Conservation (phyloP, 495 filamentous ascomycete species). For the Penicillium subrubescens region DNA sequence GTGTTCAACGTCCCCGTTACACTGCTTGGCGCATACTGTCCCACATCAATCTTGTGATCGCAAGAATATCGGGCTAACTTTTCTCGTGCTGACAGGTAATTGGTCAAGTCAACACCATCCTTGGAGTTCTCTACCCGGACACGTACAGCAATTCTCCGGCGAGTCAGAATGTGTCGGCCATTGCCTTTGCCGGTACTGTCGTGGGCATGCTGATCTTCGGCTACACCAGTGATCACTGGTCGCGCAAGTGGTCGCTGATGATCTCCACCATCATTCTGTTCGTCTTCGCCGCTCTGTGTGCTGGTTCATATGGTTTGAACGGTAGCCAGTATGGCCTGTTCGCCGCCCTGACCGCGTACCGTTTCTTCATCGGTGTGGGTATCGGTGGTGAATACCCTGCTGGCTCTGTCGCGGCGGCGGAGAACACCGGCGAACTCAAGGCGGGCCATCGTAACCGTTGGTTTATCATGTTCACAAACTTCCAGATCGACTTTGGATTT, state of each 20-base stretch:
- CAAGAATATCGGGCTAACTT: constrained; percentile 6
- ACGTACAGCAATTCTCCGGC: constrained; percentile 67
- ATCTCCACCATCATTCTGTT: constrained; percentile 80
- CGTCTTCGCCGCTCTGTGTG: constrained; percentile 76
- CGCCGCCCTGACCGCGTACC: constrained; percentile 79
- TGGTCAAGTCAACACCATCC: constrained; percentile 75
- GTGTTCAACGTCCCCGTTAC: constrained; percentile 7
- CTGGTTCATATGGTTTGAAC: constrained; percentile 72
- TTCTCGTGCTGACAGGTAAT: constrained; percentile 60
- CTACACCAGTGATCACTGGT: constrained; percentile 79
- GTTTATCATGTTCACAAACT: constrained; percentile 94
- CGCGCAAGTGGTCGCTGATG: constrained; percentile 78
- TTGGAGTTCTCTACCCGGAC: constrained; percentile 61
- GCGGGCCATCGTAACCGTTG: constrained; percentile 78
- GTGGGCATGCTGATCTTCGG: constrained; percentile 84
- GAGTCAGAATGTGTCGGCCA: constrained; percentile 69
- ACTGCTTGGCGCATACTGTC: not conserved
- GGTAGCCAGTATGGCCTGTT: constrained; percentile 69
- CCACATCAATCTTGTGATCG: constrained; percentile 2
- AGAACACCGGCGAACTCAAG: constrained; percentile 81
- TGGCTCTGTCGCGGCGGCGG: constrained; percentile 80
- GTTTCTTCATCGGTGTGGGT: constrained; percentile 73
- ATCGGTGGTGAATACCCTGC: constrained; percentile 85
- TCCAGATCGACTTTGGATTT: constrained; percentile 81
- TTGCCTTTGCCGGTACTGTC: constrained; percentile 88